Conservation (phyloP, 306 rosid species). For the Benincasa hispida region DNA sequence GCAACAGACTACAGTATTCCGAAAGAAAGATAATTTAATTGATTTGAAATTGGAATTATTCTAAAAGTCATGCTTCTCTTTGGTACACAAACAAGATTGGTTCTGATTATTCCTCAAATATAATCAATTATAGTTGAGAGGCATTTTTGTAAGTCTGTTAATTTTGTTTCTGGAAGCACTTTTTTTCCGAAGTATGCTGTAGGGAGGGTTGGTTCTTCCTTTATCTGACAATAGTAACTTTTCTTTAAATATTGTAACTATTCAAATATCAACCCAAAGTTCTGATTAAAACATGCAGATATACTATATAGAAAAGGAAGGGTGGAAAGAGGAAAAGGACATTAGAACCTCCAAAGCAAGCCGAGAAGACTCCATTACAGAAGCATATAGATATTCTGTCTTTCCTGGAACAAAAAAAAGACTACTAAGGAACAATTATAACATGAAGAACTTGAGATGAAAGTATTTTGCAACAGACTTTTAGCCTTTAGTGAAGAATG, state of each 20-base stretch:
- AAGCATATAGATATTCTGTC: slow-evolving; percentile 79
- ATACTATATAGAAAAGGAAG: not conserved
- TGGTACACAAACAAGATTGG: not conserved
- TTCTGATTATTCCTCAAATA: not conserved
- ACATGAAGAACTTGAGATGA: not conserved
- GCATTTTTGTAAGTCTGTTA: not conserved
- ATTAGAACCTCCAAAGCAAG: slow-evolving; percentile 57
- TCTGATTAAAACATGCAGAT: not conserved
- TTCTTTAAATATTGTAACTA: not conserved
- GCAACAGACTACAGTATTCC: not conserved
- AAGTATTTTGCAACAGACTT: not conserved
- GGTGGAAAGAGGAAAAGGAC: not conserved
- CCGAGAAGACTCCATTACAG: slow-evolving; percentile 56
- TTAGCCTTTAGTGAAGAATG: not conserved
- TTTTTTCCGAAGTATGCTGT: not conserved
- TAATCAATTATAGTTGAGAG: not conserved
- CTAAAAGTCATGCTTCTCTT: not conserved
- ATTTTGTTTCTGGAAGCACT: not conserved
- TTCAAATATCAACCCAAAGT: not conserved
- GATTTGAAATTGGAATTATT: not conserved
- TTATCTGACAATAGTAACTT: not conserved
- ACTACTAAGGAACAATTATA: slow-evolving; percentile 6
- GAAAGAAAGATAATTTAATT: not conserved
- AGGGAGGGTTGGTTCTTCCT: not conserved
- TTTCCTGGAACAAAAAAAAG: slow-evolving; percentile 57